Conservation (phyloP, 2,329 filamentous ascomycete genomes). For the Hymenotorrendiella dingleyae region DNA sequence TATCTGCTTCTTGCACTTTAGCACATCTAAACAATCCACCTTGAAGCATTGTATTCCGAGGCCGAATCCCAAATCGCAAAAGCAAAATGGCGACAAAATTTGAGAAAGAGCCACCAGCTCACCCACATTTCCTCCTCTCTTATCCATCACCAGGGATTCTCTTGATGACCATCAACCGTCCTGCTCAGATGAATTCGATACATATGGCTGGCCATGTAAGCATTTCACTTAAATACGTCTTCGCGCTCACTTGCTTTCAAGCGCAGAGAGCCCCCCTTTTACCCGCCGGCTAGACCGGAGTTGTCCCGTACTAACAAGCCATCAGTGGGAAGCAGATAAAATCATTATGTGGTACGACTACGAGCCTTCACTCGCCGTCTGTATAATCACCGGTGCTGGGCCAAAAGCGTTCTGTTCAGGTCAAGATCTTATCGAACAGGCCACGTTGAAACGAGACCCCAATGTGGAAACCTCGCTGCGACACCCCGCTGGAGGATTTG, state of each 20-base stretch:
- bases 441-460: constrained; percentile 35
- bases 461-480: constrained; percentile 24
- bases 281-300: not conserved
- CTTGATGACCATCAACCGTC: constrained; percentile 48
- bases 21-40: too few relatives aligned
- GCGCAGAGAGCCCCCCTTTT: not conserved
- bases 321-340: constrained; percentile 3
- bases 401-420: constrained; percentile 61
- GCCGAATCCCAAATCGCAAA: too few relatives aligned
- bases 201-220: constrained; percentile 34
- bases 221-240: not conserved
- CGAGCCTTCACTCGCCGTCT: constrained; percentile 54
- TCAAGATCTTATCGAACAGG: constrained; percentile 59
- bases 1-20: too few relatives aligned
- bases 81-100: not conserved
- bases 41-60: too few relatives aligned
- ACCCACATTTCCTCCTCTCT: constrained; percentile 31
- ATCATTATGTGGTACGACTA: constrained; percentile 56
- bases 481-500: constrained; percentile 46
- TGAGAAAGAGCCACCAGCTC: constrained; percentile 15
- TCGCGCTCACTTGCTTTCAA: too few relatives aligned
- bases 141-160: constrained; percentile 43
- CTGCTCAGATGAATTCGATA: constrained; percentile 42
- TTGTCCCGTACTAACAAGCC: not conserved
- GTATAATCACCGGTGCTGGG: constrained; percentile 57